Base-by-base conservation (phyloP, 2,329 filamentous ascomycete species). In the Ophiostoma novo-ulmi region DNA sequence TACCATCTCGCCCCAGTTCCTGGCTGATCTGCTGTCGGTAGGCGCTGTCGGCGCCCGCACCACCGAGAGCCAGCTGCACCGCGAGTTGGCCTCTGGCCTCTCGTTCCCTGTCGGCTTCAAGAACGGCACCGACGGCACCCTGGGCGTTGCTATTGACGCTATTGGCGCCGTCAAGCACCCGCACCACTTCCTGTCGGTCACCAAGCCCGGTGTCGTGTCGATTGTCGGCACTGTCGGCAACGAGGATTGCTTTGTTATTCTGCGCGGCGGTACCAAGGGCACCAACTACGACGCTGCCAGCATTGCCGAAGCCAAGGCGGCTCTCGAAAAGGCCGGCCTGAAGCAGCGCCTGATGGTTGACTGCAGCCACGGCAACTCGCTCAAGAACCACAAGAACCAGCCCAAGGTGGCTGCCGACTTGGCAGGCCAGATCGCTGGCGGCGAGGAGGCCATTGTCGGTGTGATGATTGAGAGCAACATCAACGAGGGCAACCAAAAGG, bases 391-490 rank as follows among this genome's bases (percentile, higher is more conserved):
- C 85, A 93, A 89, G 83, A 99, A 98, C 81, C 95, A 99, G 82
- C 94, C 94, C 75, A 93, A 94, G 85, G 95, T 99, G 26, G 94
- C 93, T 3, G 89, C 88, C 68, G 87, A 85, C 13, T 80, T 99
- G 71, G 93, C 92, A 1, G 89, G 91, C 77, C 95, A 99, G 82
- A 91, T 99, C 72, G 85, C 89, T 70, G 87, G 86, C 71, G 95
- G 95, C 48, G 94, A 98, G 82, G 86, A 86, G 3, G 90, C 85
- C 67, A 95, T 99, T 77, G 94, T 97, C 88, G 95, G 95, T 77
- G 92, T 98, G 72, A 99, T 99, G 95, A 97, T 99, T 77, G 95
- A 99, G 84, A 96, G 92, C 80, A 92, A 98, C 80, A 96, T 98
- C 82, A 91, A 94, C 77, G 94, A 97, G 82, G 94, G 94, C 75